A percentile compares a stretch with the other conserved stretches of the same genome.
Evolutionary conservation across 305 asterid genomes (phyloP).

Genomic region (Euphrasia arctica): DNA sequence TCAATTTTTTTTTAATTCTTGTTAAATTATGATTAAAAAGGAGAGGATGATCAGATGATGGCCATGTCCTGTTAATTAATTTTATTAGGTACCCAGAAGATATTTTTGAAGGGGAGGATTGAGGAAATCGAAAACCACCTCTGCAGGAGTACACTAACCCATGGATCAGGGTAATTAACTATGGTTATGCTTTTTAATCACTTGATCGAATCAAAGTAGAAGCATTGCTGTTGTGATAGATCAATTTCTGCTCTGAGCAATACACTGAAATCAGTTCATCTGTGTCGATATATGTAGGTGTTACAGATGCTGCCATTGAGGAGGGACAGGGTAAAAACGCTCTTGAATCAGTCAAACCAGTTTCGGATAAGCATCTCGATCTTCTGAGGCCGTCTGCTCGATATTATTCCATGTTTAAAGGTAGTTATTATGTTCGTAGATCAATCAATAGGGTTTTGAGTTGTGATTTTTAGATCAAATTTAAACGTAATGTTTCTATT

Average conservation of each 20-base stretch:
- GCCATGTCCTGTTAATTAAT: not conserved
- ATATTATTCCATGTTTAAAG: conserved; percentile 74
- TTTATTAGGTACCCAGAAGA: not conserved
- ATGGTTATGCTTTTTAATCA: not conserved
- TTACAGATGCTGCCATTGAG: conserved; percentile 59
- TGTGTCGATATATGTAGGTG: conserved; percentile 34
- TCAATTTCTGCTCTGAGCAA: not conserved
- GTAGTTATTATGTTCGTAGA: conserved; percentile 41
- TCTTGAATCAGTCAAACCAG: conserved; percentile 68
- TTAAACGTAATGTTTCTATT: not conserved
- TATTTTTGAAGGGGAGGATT: not conserved
- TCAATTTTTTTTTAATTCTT: too few species aligned
- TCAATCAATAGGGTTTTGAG: not conserved
- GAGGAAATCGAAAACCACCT: not conserved
- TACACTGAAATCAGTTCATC: not conserved
- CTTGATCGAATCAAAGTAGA: not conserved
- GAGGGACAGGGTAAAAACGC: conserved; percentile 64
- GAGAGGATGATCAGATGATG: too few species aligned
- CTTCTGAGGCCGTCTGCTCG: conserved; percentile 91
- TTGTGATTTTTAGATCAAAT: not conserved
- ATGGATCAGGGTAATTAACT: not conserved
- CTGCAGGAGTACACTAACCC: not conserved
- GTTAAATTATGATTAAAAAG: too few species aligned
- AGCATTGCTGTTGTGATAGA: not conserved
- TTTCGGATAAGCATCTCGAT: conserved; percentile 78